Percentiles rank a stretch among this genome's conserved stretches.
These are phyloP conservation scores for Boeremia lycopersici DNA, from an alignment of 2,329 filamentous ascomycete species.

Conservation along the genomic window DNA sequence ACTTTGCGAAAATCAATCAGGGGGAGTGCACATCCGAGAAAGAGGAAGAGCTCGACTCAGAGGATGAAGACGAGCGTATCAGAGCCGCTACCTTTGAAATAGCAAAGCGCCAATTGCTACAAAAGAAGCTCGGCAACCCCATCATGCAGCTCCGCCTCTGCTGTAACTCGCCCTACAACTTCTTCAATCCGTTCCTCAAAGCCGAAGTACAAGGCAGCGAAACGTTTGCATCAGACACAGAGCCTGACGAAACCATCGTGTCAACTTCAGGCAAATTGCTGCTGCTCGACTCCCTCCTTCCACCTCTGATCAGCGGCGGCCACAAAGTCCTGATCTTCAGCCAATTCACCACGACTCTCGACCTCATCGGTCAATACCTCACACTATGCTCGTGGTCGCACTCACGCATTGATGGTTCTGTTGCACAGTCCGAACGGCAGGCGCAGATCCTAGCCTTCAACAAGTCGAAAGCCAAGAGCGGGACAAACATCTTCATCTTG, in stretches of 20 bases:
- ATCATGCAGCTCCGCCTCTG: slow-evolving; percentile 89
- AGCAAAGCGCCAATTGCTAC: slow-evolving; percentile 84
- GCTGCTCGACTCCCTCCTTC: slow-evolving; percentile 83
- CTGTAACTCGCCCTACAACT: slow-evolving; percentile 94
- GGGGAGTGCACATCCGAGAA: slow-evolving; percentile 50
- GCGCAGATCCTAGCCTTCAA: slow-evolving; percentile 58
- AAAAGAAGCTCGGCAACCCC: slow-evolving; percentile 92
- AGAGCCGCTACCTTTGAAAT: slow-evolving; percentile 72
- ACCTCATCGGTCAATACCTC: slow-evolving; percentile 89
- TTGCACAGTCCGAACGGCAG: slow-evolving; percentile 68
- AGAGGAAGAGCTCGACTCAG: slow-evolving; percentile 50
- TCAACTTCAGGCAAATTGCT: slow-evolving; percentile 95
- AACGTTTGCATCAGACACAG: slow-evolving; percentile 53
- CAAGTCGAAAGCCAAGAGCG: slow-evolving; percentile 33
- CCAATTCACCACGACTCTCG: slow-evolving; percentile 93
- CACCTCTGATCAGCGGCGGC: slow-evolving; percentile 70
- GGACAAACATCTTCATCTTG: slow-evolving; percentile 76
- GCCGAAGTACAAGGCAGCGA: slow-evolving; percentile 58
- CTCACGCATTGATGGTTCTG: slow-evolving; percentile 89
- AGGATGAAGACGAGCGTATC: slow-evolving; percentile 66
- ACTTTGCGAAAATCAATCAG: slow-evolving; percentile 77
- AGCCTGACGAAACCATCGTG: slow-evolving; percentile 78
- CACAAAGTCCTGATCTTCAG: slow-evolving; percentile 97
- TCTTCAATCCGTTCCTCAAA: slow-evolving; percentile 81
- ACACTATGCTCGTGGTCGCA: slow-evolving; percentile 77